A percentile compares a stretch with the other conserved stretches of the same genome.
Conservation (phyloP, 768 basidiomycete genomes). For the Lactarius sanguifluus region DNA sequence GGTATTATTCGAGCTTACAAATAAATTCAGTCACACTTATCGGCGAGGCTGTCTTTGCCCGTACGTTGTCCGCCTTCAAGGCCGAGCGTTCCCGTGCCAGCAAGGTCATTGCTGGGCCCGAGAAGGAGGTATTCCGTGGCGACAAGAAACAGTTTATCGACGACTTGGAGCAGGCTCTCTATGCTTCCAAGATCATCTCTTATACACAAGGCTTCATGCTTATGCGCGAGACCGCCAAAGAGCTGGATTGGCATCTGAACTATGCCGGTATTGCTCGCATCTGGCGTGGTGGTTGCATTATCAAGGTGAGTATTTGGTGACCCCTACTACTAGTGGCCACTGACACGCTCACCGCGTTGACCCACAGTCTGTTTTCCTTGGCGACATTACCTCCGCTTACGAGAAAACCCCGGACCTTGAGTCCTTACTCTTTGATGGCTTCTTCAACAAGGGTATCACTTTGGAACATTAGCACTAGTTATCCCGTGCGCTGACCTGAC, state of each 20-base stretch:
- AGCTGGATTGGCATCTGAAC: slow-evolving; percentile 91
- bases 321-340: slow-evolving; percentile 6
- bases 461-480: background rate
- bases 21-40: slow-evolving; percentile 82
- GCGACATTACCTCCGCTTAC: slow-evolving; percentile 91
- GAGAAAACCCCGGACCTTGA: slow-evolving; percentile 80
- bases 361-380: slow-evolving; percentile 70
- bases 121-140: slow-evolving; percentile 91
- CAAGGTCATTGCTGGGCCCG: slow-evolving; percentile 87
- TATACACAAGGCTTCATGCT: slow-evolving; percentile 99
- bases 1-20: slow-evolving; percentile 17
- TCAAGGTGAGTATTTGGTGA: slow-evolving; percentile 63
- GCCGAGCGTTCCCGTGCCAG: slow-evolving; percentile 92
- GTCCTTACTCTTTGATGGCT: slow-evolving; percentile 92
- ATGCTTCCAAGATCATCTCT: slow-evolving; percentile 99
- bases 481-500: slow-evolving; percentile 18
- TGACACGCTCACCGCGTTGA: slow-evolving; percentile 38
- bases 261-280: slow-evolving; percentile 97
- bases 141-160: slow-evolving; percentile 99
- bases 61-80: slow-evolving; percentile 96
- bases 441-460: slow-evolving; percentile 86
- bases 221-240: slow-evolving; percentile 97
- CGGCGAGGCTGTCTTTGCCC: slow-evolving; percentile 98
- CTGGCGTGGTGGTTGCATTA: slow-evolving; percentile 99
- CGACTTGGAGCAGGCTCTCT: slow-evolving; percentile 98